These are phyloP conservation scores for Fusarium sp. DNA, from an alignment of 2,329 filamentous ascomycete genomes.

Conservation along the genomic window DNA sequence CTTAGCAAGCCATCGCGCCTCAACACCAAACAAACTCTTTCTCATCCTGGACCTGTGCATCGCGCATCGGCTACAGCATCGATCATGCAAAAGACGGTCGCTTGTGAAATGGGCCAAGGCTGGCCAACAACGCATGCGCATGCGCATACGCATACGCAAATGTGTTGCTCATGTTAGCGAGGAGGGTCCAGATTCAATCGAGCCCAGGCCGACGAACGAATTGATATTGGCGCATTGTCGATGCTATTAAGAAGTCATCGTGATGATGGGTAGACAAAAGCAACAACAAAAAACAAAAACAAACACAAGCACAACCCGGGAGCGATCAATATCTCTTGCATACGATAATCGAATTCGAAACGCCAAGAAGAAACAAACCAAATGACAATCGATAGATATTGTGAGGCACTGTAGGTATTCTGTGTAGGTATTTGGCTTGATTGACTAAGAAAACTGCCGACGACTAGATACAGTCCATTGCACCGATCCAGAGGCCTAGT, in stretches of 20 bases:
- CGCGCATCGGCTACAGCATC: constrained; percentile 26
- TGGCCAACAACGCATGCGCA: not conserved
- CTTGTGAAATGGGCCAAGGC: not conserved
- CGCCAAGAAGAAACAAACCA: constrained; percentile 3
- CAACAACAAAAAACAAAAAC: not conserved
- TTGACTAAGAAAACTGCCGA: not conserved
- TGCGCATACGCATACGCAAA: not conserved
- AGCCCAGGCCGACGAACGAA: not conserved
- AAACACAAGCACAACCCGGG: not conserved
- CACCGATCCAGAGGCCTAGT: constrained; percentile 23
- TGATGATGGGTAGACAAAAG: not conserved
- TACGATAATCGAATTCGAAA: not conserved
- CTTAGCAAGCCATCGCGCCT: constrained; percentile 28
- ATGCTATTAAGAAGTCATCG: not conserved
- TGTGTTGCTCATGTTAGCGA: not conserved
- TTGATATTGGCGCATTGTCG: not conserved
- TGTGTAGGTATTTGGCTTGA: not conserved
- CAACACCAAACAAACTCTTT: constrained; percentile 27
- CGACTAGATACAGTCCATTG: constrained; percentile 3
- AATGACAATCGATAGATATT: not conserved
- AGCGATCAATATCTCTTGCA: constrained; percentile 5
- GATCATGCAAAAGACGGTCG: constrained; percentile 2
- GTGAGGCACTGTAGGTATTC: not conserved
- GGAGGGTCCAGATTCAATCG: not conserved
- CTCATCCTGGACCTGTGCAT: not conserved